A percentile compares a stretch with the other conserved stretches of the same genome.
These are phyloP conservation scores for Hondaea fermentalgiana DNA, from an alignment of 108 stramenopile genomes.

Conservation along the genomic window DNA sequence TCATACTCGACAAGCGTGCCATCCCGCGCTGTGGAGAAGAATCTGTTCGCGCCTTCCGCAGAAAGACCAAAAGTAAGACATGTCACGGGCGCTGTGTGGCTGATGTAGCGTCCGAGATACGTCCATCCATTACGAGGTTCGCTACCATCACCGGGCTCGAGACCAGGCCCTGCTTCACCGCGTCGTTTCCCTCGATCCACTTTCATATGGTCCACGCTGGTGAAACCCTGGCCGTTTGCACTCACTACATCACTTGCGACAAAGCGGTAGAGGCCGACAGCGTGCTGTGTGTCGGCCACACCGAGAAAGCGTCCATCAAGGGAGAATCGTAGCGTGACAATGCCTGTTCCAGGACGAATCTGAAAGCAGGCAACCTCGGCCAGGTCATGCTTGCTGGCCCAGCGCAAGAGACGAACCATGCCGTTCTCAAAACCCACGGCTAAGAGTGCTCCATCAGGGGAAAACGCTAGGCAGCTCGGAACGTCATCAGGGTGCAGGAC, in stretches of 20 bases:
- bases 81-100: constrained; percentile 32
- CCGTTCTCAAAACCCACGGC: constrained; percentile 9
- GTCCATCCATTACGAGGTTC: not conserved
- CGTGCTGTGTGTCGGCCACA: constrained; percentile 7
- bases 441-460: constrained; percentile 19
- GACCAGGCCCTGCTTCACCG: not conserved
- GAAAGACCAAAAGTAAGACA: constrained; percentile 45
- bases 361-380: constrained; percentile 34
- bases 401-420: not conserved
- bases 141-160: not conserved
- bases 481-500: not conserved
- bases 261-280: constrained; percentile 7
- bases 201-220: not conserved
- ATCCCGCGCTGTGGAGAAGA: constrained; percentile 47
- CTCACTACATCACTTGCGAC: not conserved
- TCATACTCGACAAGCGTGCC: constrained; percentile 48
- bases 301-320: constrained; percentile 22
- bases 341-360: not conserved
- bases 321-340: constrained; percentile 15
- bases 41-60: constrained; percentile 37
- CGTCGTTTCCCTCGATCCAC: not conserved
- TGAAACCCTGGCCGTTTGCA: not conserved
- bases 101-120: constrained; percentile 22
- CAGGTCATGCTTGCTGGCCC: constrained; percentile 20
- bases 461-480: constrained; percentile 34